Percentiles rank a stretch among this genome's conserved stretches.
Evolutionary conservation across 257 asterid species (phyloP).

Genomic region (Cruciata laevipes): DNA sequence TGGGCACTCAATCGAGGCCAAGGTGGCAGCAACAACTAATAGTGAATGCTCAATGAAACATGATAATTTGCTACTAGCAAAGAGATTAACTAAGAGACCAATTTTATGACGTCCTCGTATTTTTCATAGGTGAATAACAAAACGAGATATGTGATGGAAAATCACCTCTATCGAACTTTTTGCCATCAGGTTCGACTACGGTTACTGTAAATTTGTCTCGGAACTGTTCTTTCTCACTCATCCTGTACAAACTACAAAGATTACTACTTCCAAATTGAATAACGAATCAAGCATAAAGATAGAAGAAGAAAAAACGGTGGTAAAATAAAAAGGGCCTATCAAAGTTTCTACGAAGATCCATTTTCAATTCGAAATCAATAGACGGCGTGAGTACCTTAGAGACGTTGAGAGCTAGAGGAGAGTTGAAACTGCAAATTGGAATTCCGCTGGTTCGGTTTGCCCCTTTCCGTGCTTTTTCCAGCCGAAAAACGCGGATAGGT

Average conservation of each 20-base stretch:
- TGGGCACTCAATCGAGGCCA: neutral
- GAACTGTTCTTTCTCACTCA: constrained; percentile 63
- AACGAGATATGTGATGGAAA: constrained; percentile 20
- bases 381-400: neutral
- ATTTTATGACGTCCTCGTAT: neutral
- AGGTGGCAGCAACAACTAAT: neutral
- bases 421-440: neutral
- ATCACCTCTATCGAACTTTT: constrained; percentile 77
- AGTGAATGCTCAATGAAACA: no score
- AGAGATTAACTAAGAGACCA: neutral
- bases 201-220: constrained; percentile 69
- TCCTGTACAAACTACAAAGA: constrained; percentile 3
- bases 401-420: neutral
- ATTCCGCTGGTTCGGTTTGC: neutral
- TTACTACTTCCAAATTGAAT: neutral
- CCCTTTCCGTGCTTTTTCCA: no score
- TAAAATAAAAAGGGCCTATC: neutral
- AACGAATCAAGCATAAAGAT: neutral
- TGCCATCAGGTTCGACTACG: constrained; percentile 69
- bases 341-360: neutral
- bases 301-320: neutral
- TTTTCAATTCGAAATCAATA: neutral
- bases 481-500: no score
- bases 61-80: neutral
- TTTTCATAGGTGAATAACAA: neutral